Conservation (phyloP, 2,329 filamentous ascomycete species). For the Cryoendolithus antarcticus region DNA sequence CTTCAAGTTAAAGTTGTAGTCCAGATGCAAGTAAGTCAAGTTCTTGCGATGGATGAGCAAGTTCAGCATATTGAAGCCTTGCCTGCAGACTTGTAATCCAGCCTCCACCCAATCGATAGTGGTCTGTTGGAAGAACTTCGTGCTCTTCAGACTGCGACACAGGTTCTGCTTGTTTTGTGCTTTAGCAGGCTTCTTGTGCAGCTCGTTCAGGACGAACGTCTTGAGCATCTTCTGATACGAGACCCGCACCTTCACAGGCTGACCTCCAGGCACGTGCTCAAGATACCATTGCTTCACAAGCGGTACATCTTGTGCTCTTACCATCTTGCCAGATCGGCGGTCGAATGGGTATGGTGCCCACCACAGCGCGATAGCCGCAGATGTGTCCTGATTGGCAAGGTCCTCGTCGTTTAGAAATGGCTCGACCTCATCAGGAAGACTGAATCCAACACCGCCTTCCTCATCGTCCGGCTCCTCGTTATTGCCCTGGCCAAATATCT, state of each 20-base stretch:
- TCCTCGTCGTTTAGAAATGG: conserved; percentile 86
- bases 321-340: conserved; percentile 86
- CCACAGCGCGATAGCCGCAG: conserved; percentile 86
- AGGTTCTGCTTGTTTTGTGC: conserved; percentile 90
- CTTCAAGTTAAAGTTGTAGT: conserved; percentile 99
- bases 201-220: conserved; percentile 87
- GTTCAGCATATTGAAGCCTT: conserved; percentile 99
- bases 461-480: conserved; percentile 61
- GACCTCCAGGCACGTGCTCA: conserved; percentile 80
- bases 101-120: conserved; percentile 99
- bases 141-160: conserved; percentile 78
- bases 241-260: conserved; percentile 92
- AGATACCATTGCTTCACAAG: conserved; percentile 98
- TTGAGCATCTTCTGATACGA: conserved; percentile 98
- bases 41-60: conserved; percentile 97
- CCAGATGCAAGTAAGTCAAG: conserved; percentile 90
- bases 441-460: conserved; percentile 41
- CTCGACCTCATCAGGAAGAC: conserved; percentile 65
- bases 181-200: conserved; percentile 93
- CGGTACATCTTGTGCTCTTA: conserved; percentile 90
- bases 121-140: conserved; percentile 99
- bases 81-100: conserved; percentile 91
- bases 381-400: conserved; percentile 76
- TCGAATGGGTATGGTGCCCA: conserved; percentile 98
- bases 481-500: conserved; percentile 73